These are phyloP conservation scores for Alternaria consortialis DNA, from an alignment of 2,329 filamentous ascomycete genomes.

Conservation along the genomic window DNA sequence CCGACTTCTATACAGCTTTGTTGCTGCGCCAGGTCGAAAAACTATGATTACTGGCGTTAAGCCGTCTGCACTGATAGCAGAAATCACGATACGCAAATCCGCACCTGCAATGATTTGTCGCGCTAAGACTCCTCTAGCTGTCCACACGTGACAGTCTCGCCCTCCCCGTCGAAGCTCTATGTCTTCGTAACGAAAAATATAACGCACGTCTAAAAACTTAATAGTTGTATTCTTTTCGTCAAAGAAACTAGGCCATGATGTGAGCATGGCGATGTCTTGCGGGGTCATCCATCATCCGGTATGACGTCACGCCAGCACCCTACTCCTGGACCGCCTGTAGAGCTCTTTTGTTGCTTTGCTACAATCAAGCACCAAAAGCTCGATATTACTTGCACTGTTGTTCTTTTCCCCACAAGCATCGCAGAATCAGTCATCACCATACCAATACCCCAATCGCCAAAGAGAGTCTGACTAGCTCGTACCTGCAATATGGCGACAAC, in stretches of 20 bases:
- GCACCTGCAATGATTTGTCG: neutral
- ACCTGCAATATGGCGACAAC: slow-evolving; percentile 7
- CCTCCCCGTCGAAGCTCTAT: neutral
- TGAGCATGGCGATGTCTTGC: neutral
- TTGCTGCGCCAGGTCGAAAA: too few species aligned
- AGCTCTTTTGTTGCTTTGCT: neutral
- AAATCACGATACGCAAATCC: neutral
- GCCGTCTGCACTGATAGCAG: neutral
- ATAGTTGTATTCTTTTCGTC: neutral
- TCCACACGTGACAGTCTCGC: neutral
- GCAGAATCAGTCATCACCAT: neutral
- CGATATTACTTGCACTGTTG: neutral
- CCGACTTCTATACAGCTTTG: too few species aligned
- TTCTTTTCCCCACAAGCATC: neutral
- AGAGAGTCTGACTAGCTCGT: neutral
- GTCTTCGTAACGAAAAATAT: neutral
- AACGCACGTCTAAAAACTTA: too few species aligned
- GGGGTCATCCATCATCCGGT: neutral
- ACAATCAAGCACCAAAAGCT: neutral
- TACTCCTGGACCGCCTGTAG: neutral
- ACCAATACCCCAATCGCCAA: neutral
- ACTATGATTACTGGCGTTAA: too few species aligned
- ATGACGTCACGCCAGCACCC: neutral
- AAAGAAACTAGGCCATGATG: too few species aligned
- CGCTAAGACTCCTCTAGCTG: neutral